Conservation (phyloP, 2,329 filamentous ascomycete species). For the Bretziella fagacearum region DNA sequence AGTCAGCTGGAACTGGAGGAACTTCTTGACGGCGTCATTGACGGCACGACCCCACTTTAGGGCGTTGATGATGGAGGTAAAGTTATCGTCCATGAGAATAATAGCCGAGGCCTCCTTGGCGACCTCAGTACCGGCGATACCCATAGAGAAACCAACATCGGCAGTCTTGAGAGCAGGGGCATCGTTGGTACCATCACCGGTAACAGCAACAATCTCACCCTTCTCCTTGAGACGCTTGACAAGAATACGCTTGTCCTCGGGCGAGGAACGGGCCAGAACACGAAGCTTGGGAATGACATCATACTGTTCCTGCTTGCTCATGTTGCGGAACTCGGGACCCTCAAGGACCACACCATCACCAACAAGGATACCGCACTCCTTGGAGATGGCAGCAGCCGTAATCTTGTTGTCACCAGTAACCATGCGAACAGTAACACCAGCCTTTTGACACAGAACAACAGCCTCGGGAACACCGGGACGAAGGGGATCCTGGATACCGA, state of each 20-base stretch:
- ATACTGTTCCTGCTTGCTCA: constrained; percentile 47
- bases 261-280: constrained; percentile 57
- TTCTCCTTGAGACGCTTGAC: constrained; percentile 55
- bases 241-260: constrained; percentile 59
- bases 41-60: constrained; percentile 66
- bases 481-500: constrained; percentile 69
- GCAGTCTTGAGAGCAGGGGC: constrained; percentile 66
- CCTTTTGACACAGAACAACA: constrained; percentile 54
- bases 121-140: constrained; percentile 66
- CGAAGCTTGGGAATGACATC: constrained; percentile 52
- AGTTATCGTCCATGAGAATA: constrained; percentile 78
- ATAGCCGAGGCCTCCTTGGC: constrained; percentile 75
- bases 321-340: constrained; percentile 59
- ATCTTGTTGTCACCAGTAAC: constrained; percentile 70
- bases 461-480: constrained; percentile 59
- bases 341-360: constrained; percentile 56
- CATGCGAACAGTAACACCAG: constrained; percentile 69
- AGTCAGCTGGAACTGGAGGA: constrained; percentile 61
- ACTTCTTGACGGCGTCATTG: constrained; percentile 62
- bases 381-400: constrained; percentile 63
- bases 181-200: constrained; percentile 71
- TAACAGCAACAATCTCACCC: constrained; percentile 65
- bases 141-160: constrained; percentile 76
- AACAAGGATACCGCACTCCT: constrained; percentile 60
- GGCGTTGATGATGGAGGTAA: constrained; percentile 70